Conservation (phyloP, 176 grass and related monocot genomes). For the Aegilops bicornis region DNA sequence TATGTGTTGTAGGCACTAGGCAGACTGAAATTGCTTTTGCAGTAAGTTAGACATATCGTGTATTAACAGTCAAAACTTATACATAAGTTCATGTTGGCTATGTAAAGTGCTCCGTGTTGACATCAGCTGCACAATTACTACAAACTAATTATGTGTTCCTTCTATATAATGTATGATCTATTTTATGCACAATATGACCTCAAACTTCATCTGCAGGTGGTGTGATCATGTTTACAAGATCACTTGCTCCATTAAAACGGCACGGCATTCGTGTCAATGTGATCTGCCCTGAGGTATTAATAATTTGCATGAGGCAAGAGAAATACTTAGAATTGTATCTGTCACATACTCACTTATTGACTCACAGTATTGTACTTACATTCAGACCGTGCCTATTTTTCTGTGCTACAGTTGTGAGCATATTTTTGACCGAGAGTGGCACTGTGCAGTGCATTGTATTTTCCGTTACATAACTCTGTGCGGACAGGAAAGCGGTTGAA, state of each 20-base stretch:
- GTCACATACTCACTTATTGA: neutral
- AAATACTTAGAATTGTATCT: conserved; percentile 7
- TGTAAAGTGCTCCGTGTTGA: neutral
- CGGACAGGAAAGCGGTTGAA: neutral
- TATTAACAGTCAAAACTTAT: neutral
- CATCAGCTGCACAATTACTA: neutral
- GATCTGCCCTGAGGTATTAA: conserved; percentile 77
- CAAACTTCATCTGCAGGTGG: conserved; percentile 56
- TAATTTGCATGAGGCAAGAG: neutral
- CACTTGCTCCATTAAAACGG: conserved; percentile 73
- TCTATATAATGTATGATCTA: neutral
- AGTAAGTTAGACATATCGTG: neutral
- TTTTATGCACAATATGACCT: conserved; percentile 1
- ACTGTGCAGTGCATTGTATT: neutral
- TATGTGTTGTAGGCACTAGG: neutral
- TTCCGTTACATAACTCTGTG: neutral
- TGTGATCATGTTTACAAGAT: conserved; percentile 79
- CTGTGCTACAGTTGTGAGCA: neutral
- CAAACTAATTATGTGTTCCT: neutral
- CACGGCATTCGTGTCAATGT: conserved; percentile 78
- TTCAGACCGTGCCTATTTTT: neutral
- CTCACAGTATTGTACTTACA: neutral
- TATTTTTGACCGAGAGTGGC: conserved; percentile 14
- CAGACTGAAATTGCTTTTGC: neutral
- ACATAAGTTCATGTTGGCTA: neutral